Base-by-base conservation (phyloP, 192 early-diverging fungal genomes). In the Coemansia asiatica region DNA sequence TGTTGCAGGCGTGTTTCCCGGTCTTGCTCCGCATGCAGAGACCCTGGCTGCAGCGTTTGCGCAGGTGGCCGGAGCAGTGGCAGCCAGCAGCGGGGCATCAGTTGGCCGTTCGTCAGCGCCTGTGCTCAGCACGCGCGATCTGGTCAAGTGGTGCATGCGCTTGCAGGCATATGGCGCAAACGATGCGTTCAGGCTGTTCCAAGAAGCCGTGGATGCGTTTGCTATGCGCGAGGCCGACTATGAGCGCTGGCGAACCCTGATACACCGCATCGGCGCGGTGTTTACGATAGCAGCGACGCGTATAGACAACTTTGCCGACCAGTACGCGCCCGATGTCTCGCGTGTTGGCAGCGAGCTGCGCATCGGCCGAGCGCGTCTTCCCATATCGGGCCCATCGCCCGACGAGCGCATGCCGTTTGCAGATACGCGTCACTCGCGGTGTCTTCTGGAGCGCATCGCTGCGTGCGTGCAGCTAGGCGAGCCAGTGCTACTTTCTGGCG, bases 121-220 rank as follows among this genome's bases (percentile, higher is more conserved):
- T 13, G 15, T 67, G 29, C 84, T 94, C 26, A 92, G 92, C 15
- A 84, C 94, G 6, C 85, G 96, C 51, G 96, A 96, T 72, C 75
- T 98, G 36, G 84, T 96, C 75, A 94, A 93, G 63, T 98, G 94
- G 94, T 95, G 94, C 69, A 59, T 82, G 2, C 86, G 96, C 59
- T 83, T 94, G 61, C 79, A 85, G 29, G 40, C 38, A 28, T 61
- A 54, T 54, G 65, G 27, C 26, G 70, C 74, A 6, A 40, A 29
- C 64, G 72, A 61, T 57, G 67, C 27, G 15, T 76, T 73, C 56
- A 31, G 48, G 49, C 53, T 93, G 23, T 92, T 96, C 67, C 85
- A 87, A 31, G 95, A 97, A 75, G 95, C 90, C 0, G 84, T 88
- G 18, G 97, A 98, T 70, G 90, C 87, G 47, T 95, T 97, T 71